Percentiles rank a stretch among this genome's conserved stretches.
These are phyloP conservation scores for Tilletiaria anomala DNA, from an alignment of 1,284 basidiomycete species.

Conservation along the genomic window DNA sequence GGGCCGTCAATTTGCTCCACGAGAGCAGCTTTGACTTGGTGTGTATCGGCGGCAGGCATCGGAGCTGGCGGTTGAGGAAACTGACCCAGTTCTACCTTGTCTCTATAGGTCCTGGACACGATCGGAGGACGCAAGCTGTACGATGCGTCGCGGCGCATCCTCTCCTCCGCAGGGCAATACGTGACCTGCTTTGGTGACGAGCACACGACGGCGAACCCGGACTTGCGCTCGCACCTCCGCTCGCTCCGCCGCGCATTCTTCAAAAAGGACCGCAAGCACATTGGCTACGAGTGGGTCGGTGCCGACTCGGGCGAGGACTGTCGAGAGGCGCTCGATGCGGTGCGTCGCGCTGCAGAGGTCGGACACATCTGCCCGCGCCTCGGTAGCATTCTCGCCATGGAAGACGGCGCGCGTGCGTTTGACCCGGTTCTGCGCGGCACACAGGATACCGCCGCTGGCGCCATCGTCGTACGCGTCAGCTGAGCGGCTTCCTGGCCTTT, in stretches of 20 bases:
- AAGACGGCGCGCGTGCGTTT: conserved; percentile 30
- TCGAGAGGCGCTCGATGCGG: conserved; percentile 28
- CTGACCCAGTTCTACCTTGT: not conserved
- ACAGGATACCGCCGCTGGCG: no score
- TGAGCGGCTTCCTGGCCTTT: no score
- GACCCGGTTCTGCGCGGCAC: no score
- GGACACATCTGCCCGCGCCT: conserved; percentile 34
- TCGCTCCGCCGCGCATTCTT: conserved; percentile 40
- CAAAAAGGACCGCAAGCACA: conserved; percentile 41
- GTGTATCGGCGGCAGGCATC: conserved; percentile 4
- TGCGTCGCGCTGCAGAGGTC: conserved; percentile 23
- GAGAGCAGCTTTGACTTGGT: conserved; percentile 41
- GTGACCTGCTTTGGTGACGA: conserved; percentile 39
- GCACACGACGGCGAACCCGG: conserved; percentile 27
- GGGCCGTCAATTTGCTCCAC: conserved; percentile 40
- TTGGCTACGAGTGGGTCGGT: conserved; percentile 40
- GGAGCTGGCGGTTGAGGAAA: not conserved
- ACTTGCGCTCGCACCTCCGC: conserved; percentile 33
- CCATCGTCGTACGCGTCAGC: no score
- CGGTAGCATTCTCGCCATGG: conserved; percentile 29
- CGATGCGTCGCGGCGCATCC: conserved; percentile 41
- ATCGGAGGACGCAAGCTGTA: conserved; percentile 37
- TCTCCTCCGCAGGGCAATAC: conserved; percentile 39
- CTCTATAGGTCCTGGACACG: conserved; percentile 25
- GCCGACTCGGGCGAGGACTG: conserved; percentile 26